A percentile compares a stretch with the other conserved stretches of the same genome.
These are phyloP conservation scores for Candida vartiovaarae DNA, from an alignment of 805 yeast species.

Conservation along the genomic window DNA sequence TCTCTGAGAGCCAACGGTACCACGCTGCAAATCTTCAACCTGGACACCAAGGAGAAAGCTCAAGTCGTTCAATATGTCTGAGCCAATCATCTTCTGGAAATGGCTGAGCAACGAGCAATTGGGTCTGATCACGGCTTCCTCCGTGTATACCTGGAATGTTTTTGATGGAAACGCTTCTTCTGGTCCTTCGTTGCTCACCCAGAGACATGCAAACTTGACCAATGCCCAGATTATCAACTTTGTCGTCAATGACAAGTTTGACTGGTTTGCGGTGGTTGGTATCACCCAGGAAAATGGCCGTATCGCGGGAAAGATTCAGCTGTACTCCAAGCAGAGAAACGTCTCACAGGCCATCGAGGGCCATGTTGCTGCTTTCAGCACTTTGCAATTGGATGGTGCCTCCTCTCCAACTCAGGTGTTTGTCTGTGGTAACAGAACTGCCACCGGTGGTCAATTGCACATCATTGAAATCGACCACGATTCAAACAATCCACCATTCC, in stretches of 20 bases:
- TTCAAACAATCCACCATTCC: slow-evolving; percentile 76
- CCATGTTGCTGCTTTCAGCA: slow-evolving; percentile 89
- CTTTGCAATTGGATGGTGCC: slow-evolving; percentile 67
- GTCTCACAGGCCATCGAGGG: slow-evolving; percentile 97
- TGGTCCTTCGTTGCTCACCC: slow-evolving; percentile 77
- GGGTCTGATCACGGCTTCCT: slow-evolving; percentile 77
- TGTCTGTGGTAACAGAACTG: slow-evolving; percentile 86
- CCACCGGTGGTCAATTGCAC: slow-evolving; percentile 73
- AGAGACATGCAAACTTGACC: slow-evolving; percentile 72
- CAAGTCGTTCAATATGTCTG: slow-evolving; percentile 77
- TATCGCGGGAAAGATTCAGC: slow-evolving; percentile 93
- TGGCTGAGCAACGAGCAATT: slow-evolving; percentile 73
- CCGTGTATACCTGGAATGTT: slow-evolving; percentile 75
- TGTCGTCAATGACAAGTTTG: slow-evolving; percentile 67
- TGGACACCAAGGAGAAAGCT: slow-evolving; percentile 82
- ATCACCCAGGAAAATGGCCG: slow-evolving; percentile 91
- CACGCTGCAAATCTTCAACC: slow-evolving; percentile 88
- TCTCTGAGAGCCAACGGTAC: slow-evolving; percentile 95
- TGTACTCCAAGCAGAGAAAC: slow-evolving; percentile 79
- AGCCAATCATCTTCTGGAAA: slow-evolving; percentile 92
- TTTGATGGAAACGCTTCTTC: slow-evolving; percentile 69
- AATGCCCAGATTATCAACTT: slow-evolving; percentile 88
- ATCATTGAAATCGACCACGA: slow-evolving; percentile 95
- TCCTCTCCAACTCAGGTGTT: slow-evolving; percentile 69
- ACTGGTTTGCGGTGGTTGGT: slow-evolving; percentile 95